These are phyloP conservation scores for Phialophora expanda DNA, from an alignment of 2,329 filamentous ascomycete species.

Conservation along the genomic window DNA sequence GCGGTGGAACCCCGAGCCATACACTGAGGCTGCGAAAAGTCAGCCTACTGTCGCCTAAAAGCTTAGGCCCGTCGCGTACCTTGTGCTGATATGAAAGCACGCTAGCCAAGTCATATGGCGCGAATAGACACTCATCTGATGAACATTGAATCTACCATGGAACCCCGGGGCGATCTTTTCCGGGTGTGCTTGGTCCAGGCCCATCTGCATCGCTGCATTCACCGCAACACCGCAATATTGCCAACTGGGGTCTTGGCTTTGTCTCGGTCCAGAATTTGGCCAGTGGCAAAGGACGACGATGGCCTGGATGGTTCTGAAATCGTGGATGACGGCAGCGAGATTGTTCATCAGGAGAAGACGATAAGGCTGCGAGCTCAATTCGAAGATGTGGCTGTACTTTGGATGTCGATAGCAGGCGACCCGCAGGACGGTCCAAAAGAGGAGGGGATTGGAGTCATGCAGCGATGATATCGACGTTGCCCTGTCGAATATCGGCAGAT, in stretches of 20 bases:
- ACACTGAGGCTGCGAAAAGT: constrained; percentile 15
- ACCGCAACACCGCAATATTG: constrained; percentile 21
- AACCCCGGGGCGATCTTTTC: constrained; percentile 9
- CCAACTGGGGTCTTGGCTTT: constrained; percentile 20
- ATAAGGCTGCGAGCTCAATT: constrained; percentile 10
- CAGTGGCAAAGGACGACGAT: constrained; percentile 23
- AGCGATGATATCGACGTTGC: constrained; percentile 16
- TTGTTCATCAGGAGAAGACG: constrained; percentile 6
- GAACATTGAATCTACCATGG: constrained; percentile 6
- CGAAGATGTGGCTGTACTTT: constrained; percentile 10
- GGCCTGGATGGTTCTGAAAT: constrained; percentile 20
- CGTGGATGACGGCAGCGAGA: constrained; percentile 10
- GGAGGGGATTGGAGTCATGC: constrained; percentile 17
- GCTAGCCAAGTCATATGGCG: constrained; percentile 25
- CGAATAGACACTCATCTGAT: constrained; percentile 14
- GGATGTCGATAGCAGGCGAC: constrained; percentile 13
- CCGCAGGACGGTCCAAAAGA: constrained; percentile 22
- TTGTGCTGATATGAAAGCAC: constrained; percentile 22
- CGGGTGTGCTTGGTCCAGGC: constrained; percentile 12
- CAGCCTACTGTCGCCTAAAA: background rate
- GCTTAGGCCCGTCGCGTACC: constrained; percentile 3
- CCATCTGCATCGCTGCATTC: constrained; percentile 25
- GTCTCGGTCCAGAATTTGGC: constrained; percentile 16
- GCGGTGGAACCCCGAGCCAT: constrained; percentile 18
- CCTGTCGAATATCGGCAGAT: constrained; percentile 19